Evolutionary conservation across 1,284 basidiomycete genomes (phyloP), one percentile per base, ranked within the genome.

Genomic region (Sporisorium graminicola): DNA sequence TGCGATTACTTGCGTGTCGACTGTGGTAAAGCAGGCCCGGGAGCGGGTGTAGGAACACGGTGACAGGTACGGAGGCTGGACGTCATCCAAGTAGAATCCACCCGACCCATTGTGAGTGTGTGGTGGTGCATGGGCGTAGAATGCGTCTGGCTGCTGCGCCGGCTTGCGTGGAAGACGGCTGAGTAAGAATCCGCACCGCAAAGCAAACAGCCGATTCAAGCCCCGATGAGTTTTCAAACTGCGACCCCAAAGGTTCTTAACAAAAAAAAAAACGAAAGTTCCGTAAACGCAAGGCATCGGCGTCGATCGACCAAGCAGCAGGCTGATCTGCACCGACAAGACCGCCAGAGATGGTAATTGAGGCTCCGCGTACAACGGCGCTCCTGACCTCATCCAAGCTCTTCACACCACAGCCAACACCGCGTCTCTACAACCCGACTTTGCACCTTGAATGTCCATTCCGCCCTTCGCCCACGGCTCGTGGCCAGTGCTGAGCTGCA

Each of bases 311-410:
- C 35, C 6, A 20, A 35, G 35, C 51, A 26, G 51, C 51, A 26
- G 6, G 51, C 16, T 40, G 33, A 53, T 37, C 35, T 53, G 35
- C 51, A 33, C 13, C 31, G 33, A 52, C 51, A 18, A 14, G 51
- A 35, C 33, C 50, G 31, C 29, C 50, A 51, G 35, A 51, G 20
- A 35, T n/a, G 50, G 50, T 51, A 35, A 51, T n/a, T 35, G 31
- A 51, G 8, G 20, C 50, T 51, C 50, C 50, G 50, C 18, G 24
- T 7, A 5, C 29, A 20, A n/a, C 6, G 20, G 12, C 20, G n/a
- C 27, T 50, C 49, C 31, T 50, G 49, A 50, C 49, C 49, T 50
- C 49, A 50, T 50, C 49, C 29, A 14, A 27, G 26, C n/a, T 20
- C 13, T 24, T 46, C 22, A 10, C 42, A 9, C n/a, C n/a, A n/a